Percentiles rank a stretch among this genome's conserved stretches.
Evolutionary conservation across 345 rosid genomes (phyloP).

Genomic region (Rhodamnia argentea): DNA sequence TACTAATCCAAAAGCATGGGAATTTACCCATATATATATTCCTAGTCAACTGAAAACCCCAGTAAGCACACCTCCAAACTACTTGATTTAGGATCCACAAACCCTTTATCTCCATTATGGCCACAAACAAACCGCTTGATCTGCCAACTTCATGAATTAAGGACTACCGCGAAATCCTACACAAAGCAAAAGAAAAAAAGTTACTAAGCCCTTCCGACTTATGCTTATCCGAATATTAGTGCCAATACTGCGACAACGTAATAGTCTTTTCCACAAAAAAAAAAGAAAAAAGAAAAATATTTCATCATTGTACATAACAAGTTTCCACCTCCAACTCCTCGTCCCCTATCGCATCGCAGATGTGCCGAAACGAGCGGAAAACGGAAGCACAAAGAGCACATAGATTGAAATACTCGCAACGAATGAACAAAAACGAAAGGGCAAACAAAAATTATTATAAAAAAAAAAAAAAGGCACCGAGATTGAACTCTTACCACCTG

Average conservation of each 20-base stretch:
- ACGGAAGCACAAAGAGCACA: not conserved
- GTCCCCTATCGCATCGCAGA: not conserved
- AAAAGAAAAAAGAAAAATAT: no score
- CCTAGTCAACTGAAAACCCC: not conserved
- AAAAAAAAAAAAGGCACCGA: not conserved
- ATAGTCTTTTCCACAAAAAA: not conserved
- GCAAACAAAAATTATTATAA: not conserved
- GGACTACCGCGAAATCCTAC: not conserved
- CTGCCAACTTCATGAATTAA: not conserved
- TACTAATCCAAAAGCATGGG: not conserved
- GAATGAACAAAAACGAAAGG: not conserved
- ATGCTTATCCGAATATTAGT: not conserved
- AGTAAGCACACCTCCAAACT: not conserved
- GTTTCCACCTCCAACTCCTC: not conserved
- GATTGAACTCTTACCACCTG: not conserved
- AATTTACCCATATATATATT: not conserved
- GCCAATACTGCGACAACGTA: not conserved
- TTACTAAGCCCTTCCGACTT: not conserved
- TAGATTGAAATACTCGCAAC: not conserved
- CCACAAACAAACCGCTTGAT: not conserved
- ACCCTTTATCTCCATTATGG: not conserved
- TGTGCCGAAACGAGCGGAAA: not conserved
- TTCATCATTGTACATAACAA: not conserved
- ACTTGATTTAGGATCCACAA: not conserved
- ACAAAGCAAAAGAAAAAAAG: not conserved